phyloP scores from a whole-genome alignment of 2,329 filamentous ascomycete genomes.

The Colletotrichum gloeosporioides region DNA sequence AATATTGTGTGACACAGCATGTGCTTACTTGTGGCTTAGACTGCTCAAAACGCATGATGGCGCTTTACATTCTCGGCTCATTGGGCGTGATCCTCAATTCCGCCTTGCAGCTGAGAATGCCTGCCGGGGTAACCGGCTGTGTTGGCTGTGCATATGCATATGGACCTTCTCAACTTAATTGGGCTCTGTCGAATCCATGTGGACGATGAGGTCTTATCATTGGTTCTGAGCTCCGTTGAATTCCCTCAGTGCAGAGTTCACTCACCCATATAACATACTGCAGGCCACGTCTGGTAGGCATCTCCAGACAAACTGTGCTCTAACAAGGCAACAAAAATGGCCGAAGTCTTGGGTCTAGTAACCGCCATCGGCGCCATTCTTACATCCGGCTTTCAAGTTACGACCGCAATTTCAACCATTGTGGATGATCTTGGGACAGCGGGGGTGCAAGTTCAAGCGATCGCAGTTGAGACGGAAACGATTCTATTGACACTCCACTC shows the following conservation, averaged over 20 bases:
- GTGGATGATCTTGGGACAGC: not conserved
- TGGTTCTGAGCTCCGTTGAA: not conserved
- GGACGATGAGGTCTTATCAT: not conserved
- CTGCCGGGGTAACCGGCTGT: too few species aligned
- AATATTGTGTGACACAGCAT: not conserved
- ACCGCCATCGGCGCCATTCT: not conserved
- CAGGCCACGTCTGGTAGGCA: not conserved
- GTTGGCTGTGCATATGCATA: not conserved
- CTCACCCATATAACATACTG: not conserved
- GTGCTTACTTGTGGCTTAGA: not conserved
- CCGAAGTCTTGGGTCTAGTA: not conserved
- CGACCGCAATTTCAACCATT: not conserved
- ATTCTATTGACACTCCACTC: not conserved
- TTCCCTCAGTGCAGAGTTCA: not conserved
- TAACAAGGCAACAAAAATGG: not conserved
- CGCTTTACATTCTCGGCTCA: not conserved
- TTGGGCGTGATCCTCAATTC: not conserved
- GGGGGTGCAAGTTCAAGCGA: not conserved
- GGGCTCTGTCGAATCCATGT: too few species aligned
- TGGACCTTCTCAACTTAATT: not conserved
- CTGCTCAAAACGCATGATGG: not conserved
- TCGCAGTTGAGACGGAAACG: not conserved
- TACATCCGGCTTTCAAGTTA: not conserved
- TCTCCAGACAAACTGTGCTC: not conserved
- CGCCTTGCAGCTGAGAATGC: not conserved